These are phyloP conservation scores for Porcisia deanei DNA, from an alignment of 208 protist genomes.

Conservation along the genomic window DNA sequence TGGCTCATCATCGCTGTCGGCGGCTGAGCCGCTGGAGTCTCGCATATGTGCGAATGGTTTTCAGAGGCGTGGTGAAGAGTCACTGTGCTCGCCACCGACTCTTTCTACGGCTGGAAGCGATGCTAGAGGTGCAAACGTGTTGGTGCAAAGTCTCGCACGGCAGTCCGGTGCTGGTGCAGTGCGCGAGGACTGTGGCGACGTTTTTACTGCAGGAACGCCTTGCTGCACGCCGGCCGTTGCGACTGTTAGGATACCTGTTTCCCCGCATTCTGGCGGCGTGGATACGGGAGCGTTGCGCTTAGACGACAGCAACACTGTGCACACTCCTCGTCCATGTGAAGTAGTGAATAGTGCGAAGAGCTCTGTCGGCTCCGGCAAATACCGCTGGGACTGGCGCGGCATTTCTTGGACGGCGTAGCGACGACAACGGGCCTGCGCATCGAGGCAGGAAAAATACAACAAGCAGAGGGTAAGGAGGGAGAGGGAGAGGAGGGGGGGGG, in stretches of 20 bases:
- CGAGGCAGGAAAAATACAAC: neutral
- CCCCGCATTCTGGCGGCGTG: neutral
- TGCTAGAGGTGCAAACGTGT: neutral
- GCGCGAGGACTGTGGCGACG: neutral
- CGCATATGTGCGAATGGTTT: neutral
- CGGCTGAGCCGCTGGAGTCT: constrained; percentile 1
- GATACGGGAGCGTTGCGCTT: neutral
- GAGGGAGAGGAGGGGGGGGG: neutral
- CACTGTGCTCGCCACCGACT: constrained; percentile 5
- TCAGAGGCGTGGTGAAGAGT: constrained; percentile 3
- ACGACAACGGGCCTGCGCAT: neutral
- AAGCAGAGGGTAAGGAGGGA: neutral
- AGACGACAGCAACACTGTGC: constrained; percentile 9
- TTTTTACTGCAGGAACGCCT: neutral
- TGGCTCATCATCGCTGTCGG: constrained; percentile 6
- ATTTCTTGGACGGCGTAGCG: constrained; percentile 13
- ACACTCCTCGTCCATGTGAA: constrained; percentile 18
- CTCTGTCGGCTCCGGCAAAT: constrained; percentile 36
- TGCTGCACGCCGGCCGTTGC: neutral
- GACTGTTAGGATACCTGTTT: neutral
- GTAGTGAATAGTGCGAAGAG: constrained; percentile 23
- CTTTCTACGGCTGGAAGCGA: neutral
- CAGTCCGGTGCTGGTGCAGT: neutral
- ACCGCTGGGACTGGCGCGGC: constrained; percentile 46
- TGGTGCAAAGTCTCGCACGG: constrained; percentile 3